A percentile compares a stretch with the other conserved stretches of the same genome.
Evolutionary conservation across 179 eudicot genomes (phyloP).

Genomic region (Beta lomatogona): DNA sequence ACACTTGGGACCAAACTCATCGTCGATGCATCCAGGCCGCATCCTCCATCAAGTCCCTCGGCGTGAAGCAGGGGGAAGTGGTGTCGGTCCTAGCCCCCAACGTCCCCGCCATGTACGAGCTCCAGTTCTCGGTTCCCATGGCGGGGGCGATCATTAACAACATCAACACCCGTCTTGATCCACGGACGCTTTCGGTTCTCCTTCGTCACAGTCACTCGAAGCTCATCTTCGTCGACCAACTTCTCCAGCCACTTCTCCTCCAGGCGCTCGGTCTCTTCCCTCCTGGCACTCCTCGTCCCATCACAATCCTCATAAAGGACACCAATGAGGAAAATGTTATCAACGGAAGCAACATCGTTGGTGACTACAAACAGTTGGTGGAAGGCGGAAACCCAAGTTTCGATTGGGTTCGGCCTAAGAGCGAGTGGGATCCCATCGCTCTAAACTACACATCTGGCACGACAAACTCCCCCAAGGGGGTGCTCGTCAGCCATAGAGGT

Average conservation of each 20-base stretch:
- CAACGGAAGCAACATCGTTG: neutral
- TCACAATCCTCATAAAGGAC: constrained; percentile 27
- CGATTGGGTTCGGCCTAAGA: constrained; percentile 36
- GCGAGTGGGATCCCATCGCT: constrained; percentile 44
- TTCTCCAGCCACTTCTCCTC: constrained; percentile 23
- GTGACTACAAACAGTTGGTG: constrained; percentile 25
- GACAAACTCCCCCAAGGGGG: constrained; percentile 37
- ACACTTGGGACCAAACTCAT: constrained; percentile 63
- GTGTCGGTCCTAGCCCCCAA: constrained; percentile 70
- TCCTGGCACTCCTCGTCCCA: constrained; percentile 23
- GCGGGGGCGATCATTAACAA: constrained; percentile 64
- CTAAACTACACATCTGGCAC: constrained; percentile 44
- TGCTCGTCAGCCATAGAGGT: constrained; percentile 35
- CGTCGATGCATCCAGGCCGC: constrained; percentile 63
- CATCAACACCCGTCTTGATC: constrained; percentile 38
- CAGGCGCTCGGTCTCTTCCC: constrained; percentile 35
- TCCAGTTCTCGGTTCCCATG: constrained; percentile 74
- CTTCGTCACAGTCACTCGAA: constrained; percentile 37
- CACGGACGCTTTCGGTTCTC: constrained; percentile 34
- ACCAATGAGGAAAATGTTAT: neutral
- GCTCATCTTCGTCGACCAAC: constrained; percentile 37
- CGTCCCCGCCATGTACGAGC: constrained; percentile 72
- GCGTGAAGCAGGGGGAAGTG: constrained; percentile 47
- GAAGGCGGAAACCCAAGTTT: constrained; percentile 32
- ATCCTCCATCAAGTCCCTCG: constrained; percentile 49